Conservation (phyloP, 2,329 filamentous ascomycete species). For the Fusarium verticillioides region DNA sequence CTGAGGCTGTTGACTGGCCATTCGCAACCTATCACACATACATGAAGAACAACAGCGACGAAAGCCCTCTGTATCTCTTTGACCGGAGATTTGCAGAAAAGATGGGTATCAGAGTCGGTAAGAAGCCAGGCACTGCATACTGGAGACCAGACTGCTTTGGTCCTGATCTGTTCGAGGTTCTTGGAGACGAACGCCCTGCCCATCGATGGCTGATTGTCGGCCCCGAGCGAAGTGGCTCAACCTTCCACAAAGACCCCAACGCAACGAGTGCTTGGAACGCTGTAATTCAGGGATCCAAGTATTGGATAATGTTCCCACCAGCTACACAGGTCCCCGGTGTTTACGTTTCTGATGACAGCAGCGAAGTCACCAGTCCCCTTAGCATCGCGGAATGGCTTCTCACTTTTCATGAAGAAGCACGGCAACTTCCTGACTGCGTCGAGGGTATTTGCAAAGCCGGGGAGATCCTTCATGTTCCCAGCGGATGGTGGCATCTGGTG, state of each 20-base stretch:
- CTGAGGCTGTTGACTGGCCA: constrained; percentile 94
- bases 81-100: constrained; percentile 89
- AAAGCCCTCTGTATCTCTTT: constrained; percentile 93
- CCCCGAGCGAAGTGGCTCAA: constrained; percentile 86
- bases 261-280: constrained; percentile 91
- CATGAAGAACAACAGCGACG: constrained; percentile 81
- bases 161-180: constrained; percentile 83
- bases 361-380: constrained; percentile 91
- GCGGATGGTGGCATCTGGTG: constrained; percentile 96
- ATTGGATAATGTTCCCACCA: constrained; percentile 98
- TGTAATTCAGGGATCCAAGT: constrained; percentile 88
- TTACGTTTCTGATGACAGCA: constrained; percentile 87
- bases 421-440: constrained; percentile 77
- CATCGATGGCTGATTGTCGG: constrained; percentile 94
- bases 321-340: constrained; percentile 85
- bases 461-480: constrained; percentile 91
- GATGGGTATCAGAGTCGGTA: constrained; percentile 76
- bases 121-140: constrained; percentile 67
- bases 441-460: constrained; percentile 88
- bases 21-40: constrained; percentile 84
- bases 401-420: constrained; percentile 86
- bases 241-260: constrained; percentile 89
- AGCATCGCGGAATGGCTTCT: constrained; percentile 98
- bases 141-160: constrained; percentile 88
- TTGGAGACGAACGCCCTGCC: constrained; percentile 83